phyloP scores from a whole-genome alignment of 2,329 filamentous ascomycete genomes.

The Scopulariopsis brevicaulis region DNA sequence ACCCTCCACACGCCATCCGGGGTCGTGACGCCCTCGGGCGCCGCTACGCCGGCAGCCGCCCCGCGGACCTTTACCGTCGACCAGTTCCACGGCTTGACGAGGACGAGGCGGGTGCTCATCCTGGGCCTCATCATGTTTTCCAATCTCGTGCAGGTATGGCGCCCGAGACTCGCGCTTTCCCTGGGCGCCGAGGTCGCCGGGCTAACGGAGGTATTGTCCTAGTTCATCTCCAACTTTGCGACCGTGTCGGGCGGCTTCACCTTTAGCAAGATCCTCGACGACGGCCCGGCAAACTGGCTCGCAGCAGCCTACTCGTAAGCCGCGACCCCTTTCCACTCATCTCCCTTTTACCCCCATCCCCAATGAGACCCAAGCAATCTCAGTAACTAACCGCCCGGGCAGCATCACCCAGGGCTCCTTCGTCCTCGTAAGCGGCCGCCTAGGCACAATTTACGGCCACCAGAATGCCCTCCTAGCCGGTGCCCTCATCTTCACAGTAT shows the following conservation, averaged over 20 bases:
- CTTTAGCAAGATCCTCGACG: slow-evolving; percentile 15
- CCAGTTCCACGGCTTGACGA: slow-evolving; percentile 1
- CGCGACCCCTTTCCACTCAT: background rate
- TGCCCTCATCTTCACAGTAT: slow-evolving; percentile 41
- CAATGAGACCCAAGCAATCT: background rate
- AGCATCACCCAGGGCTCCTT: slow-evolving; percentile 41
- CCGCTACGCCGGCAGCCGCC: background rate
- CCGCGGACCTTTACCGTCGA: background rate
- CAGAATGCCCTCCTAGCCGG: slow-evolving; percentile 41
- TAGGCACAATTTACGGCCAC: slow-evolving; percentile 48
- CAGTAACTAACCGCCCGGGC: background rate
- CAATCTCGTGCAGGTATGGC: slow-evolving; percentile 1
- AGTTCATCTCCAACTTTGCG: slow-evolving; percentile 19
- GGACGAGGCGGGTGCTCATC: background rate
- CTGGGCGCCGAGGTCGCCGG: background rate
- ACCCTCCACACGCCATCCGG: background rate
- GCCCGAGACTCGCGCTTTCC: background rate
- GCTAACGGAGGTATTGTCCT: background rate
- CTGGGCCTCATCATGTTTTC: slow-evolving; percentile 1
- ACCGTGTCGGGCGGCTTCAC: slow-evolving; percentile 16
- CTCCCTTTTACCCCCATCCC: background rate
- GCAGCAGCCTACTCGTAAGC: slow-evolving; percentile 23
- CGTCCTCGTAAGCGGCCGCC: slow-evolving; percentile 41
- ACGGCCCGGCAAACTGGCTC: slow-evolving; percentile 24
- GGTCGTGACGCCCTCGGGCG: background rate